Evolutionary conservation across 2,329 filamentous ascomycete species (phyloP).

Genomic region (Amylocarpus encephaloides): DNA sequence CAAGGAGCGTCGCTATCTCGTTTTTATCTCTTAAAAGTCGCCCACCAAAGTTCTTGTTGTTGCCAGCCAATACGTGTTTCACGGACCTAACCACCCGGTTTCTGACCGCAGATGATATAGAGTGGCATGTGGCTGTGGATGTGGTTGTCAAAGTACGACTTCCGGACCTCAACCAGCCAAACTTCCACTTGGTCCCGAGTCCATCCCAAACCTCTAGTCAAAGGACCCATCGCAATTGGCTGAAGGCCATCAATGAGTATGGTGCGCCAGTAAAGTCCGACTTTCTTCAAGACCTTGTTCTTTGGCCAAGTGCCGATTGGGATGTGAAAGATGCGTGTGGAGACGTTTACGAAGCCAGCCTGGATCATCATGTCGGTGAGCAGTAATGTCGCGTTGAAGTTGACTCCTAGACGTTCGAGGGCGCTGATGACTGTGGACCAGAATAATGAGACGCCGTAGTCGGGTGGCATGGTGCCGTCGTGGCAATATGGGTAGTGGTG

Average conservation of each 20-base stretch:
- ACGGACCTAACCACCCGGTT: constrained; percentile 31
- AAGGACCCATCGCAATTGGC: constrained; percentile 46
- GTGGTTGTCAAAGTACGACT: constrained; percentile 38
- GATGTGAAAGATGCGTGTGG: constrained; percentile 32
- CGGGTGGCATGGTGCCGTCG: constrained; percentile 34
- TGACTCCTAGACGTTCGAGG: constrained; percentile 39
- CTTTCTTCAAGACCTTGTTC: constrained; percentile 44
- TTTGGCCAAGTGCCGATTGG: constrained; percentile 41
- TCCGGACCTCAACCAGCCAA: constrained; percentile 43
- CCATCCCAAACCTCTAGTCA: constrained; percentile 45
- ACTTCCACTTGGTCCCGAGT: constrained; percentile 42
- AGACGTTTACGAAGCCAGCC: constrained; percentile 46
- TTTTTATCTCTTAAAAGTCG: too few relatives aligned
- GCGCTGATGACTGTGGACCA: constrained; percentile 42
- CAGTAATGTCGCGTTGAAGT: constrained; percentile 39
- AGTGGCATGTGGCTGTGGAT: constrained; percentile 49
- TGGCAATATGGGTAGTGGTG: constrained; percentile 43
- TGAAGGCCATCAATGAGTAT: constrained; percentile 45
- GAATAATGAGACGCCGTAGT: constrained; percentile 41
- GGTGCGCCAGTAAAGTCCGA: constrained; percentile 46
- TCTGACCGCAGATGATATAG: constrained; percentile 49
- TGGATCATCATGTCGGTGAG: constrained; percentile 42
- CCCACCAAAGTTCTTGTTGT: not conserved
- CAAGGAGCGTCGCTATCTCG: too few relatives aligned
- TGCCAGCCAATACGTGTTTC: not conserved